Evolutionary conservation across 352 stramenopile genomes (phyloP).

Genomic region (Phytophthora brassicae): DNA sequence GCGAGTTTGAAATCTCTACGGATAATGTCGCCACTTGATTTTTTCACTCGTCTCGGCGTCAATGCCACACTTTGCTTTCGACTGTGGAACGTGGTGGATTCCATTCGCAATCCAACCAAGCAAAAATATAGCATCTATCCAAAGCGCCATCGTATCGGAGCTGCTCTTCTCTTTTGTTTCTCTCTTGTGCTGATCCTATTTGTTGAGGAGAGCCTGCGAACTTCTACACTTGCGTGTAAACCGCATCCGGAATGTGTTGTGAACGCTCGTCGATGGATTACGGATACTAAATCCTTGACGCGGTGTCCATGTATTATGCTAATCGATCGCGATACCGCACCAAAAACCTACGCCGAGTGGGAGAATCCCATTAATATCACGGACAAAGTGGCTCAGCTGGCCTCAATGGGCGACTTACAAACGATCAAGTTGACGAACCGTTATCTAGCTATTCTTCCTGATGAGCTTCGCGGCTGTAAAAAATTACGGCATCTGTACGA

Average conservation of each 20-base stretch:
- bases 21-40: constrained; percentile 26
- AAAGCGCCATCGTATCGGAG: constrained; percentile 14
- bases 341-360: constrained; percentile 36
- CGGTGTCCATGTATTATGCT: constrained; percentile 47
- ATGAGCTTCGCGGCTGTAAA: constrained; percentile 31
- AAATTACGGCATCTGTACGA: constrained; percentile 38
- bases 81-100: constrained; percentile 11
- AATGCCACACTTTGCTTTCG: constrained; percentile 28
- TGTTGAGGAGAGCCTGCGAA: constrained; percentile 21
- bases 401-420: constrained; percentile 29
- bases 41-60: constrained; percentile 31
- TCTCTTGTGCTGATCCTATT: constrained; percentile 19
- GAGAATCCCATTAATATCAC: constrained; percentile 28
- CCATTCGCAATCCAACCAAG: constrained; percentile 12
- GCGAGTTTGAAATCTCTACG: constrained; percentile 37
- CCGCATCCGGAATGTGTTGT: constrained; percentile 31
- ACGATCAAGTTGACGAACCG: constrained; percentile 43
- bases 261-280: constrained; percentile 32
- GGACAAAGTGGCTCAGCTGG: constrained; percentile 32
- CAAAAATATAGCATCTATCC: constrained; percentile 15
- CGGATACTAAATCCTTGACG: constrained; percentile 5
- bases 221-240: constrained; percentile 19
- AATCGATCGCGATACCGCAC: constrained; percentile 31
- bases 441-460: constrained; percentile 29
- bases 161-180: constrained; percentile 10